A percentile compares a stretch with the other conserved stretches of the same genome.
Conservation (phyloP, 2,329 filamentous ascomycete genomes). For the Claviceps digitariae region DNA sequence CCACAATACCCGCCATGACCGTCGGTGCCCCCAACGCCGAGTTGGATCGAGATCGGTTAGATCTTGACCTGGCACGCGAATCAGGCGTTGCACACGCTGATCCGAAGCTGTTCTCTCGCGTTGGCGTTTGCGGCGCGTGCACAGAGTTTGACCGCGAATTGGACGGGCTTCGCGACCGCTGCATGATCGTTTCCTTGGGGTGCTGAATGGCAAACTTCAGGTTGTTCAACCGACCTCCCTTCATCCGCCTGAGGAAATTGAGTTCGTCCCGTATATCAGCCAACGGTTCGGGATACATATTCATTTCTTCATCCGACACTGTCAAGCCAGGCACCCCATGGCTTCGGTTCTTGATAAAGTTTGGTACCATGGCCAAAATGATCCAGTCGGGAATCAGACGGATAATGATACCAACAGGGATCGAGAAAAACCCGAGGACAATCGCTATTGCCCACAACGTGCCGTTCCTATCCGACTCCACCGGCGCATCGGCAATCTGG, state of each 20-base stretch:
- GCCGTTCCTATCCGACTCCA: conserved; percentile 37
- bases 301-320: conserved; percentile 54
- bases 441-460: conserved; percentile 80
- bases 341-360: conserved; percentile 36
- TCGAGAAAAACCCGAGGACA: conserved; percentile 68
- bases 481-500: conserved; percentile 39
- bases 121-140: conserved; percentile 47
- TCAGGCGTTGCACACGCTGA: conserved; percentile 41
- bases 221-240: conserved; percentile 69
- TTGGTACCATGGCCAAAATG: conserved; percentile 37
- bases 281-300: conserved; percentile 56
- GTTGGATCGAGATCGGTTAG: conserved; percentile 50
- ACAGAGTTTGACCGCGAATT: conserved; percentile 52
- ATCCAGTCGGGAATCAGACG: conserved; percentile 69
- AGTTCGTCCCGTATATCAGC: conserved; percentile 69
- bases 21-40: conserved; percentile 62
- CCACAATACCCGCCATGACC: conserved; percentile 74
- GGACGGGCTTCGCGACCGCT: conserved; percentile 48
- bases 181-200: conserved; percentile 55
- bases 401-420: conserved; percentile 70
- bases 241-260: conserved; percentile 65
- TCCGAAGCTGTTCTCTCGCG: conserved; percentile 38
- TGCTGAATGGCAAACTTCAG: conserved; percentile 67
- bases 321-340: conserved; percentile 39
- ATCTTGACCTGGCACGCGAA: conserved; percentile 51